Evolutionary conservation across 805 yeast genomes (phyloP).

Genomic region (Scheffersomyces amazonensis): DNA sequence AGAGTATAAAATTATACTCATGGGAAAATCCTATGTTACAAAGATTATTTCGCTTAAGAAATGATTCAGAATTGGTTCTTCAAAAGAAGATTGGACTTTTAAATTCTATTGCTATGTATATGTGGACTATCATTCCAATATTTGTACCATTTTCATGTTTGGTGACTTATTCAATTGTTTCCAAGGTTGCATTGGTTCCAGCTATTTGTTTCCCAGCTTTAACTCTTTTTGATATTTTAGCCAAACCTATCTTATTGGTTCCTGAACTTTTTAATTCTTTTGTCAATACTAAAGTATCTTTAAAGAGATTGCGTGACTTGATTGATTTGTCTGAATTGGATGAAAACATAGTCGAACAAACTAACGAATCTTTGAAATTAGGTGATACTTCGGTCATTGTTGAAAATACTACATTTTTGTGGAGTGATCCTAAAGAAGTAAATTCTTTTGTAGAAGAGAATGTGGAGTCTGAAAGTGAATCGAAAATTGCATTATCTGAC

Average conservation of each 20-base stretch:
- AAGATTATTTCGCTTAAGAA: constrained; percentile 27
- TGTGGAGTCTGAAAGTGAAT: constrained; percentile 7
- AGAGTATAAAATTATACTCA: constrained; percentile 36
- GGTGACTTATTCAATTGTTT: constrained; percentile 19
- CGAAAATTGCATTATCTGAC: constrained; percentile 25
- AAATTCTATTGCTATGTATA: constrained; percentile 25
- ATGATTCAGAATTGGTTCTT: constrained; percentile 27
- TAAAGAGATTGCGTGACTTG: constrained; percentile 27
- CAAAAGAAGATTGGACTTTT: constrained; percentile 25
- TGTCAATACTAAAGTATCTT: constrained; percentile 27
- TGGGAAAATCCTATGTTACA: constrained; percentile 39
- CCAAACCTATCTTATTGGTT: constrained; percentile 27
- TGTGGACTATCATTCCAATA: constrained; percentile 37
- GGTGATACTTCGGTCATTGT: constrained; percentile 23
- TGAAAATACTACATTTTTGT: constrained; percentile 28
- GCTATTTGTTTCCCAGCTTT: constrained; percentile 37
- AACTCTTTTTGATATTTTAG: constrained; percentile 29
- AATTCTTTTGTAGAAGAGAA: constrained; percentile 16
- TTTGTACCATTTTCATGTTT: constrained; percentile 30
- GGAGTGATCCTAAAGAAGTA: constrained; percentile 39
- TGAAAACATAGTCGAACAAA: constrained; percentile 13
- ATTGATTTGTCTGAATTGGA: constrained; percentile 31
- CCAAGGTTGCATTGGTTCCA: constrained; percentile 26
- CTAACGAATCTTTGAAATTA: constrained; percentile 10
- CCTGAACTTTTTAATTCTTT: constrained; percentile 25